Base-by-base conservation (phyloP, 768 basidiomycete species). In the Jaapia argillacea region DNA sequence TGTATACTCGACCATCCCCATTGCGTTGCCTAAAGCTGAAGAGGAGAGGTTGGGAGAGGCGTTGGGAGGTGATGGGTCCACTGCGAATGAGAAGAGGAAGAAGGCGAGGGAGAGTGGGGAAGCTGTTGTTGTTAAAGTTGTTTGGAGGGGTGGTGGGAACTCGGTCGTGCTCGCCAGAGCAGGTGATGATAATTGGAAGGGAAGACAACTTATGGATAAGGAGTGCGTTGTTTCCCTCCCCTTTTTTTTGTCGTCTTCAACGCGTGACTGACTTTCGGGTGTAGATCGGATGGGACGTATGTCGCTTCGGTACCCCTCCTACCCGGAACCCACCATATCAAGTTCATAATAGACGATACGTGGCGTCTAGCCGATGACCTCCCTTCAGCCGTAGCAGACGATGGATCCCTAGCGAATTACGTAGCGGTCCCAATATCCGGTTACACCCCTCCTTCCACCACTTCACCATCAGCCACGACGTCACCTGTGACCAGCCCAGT, bases 401-500 rank as follows among this genome's bases (percentile, higher is more conserved):
- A 91, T 54, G 94, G 94, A 24, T 85, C 84, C 22, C 70, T 98
- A 36, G 89, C 94, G 42, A 98, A 98, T 65, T 97, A 94, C 58
- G 81, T 98, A 45, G 80, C 83, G 36, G 84, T 88, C 2, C 62
- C 70, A 31, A 54, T 64, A 16, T 47, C 56, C n/a, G 40, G 59
- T 46, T 44, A 59, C 40, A 49, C 57, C 31, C 46, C 56, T 14
- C 41, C 59, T 46, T 44, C 59, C 40, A 49, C 57, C 31, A 55
- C 59, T 24, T 51, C 56, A 5, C 57, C 56, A n/a, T 56, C 65
- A 40, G 50, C 60, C 20, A 58, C 62, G 4, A 63, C 60, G 0
- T 59, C 60, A 37, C 56, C 52, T 12, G 49, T 58, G 14, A 35
- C 16, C 35, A 44, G 18, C 24, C 36, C 36, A 28, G 18, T 22